phyloP scores from a whole-genome alignment of 2,329 filamentous ascomycete genomes.

The Ophiocordyceps polyrhachis-furcata region DNA sequence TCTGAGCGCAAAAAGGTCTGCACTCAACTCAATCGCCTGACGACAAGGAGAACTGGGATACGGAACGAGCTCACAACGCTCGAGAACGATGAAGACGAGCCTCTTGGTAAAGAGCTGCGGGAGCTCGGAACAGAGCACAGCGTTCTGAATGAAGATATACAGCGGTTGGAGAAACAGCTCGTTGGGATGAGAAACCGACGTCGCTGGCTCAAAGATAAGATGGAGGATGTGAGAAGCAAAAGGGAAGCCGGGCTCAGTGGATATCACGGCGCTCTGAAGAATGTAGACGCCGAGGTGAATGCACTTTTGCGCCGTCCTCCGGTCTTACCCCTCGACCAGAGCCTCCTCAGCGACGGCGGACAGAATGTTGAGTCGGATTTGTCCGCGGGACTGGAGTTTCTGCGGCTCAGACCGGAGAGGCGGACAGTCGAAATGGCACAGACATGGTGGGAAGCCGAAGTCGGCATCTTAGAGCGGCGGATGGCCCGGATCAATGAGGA shows the following conservation, averaged over 20 bases:
- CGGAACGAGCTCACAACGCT: constrained; percentile 32
- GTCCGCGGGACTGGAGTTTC: constrained; percentile 31
- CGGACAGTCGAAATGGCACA: constrained; percentile 52
- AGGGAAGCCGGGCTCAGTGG: constrained; percentile 55
- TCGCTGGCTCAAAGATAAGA: constrained; percentile 37
- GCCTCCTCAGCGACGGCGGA: constrained; percentile 15
- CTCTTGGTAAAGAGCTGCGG: constrained; percentile 41
- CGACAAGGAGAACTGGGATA: constrained; percentile 30
- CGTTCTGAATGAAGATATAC: constrained; percentile 42
- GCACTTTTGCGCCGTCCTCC: constrained; percentile 40
- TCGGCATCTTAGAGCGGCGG: constrained; percentile 33
- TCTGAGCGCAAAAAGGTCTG: constrained; percentile 37
- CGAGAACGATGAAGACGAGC: constrained; percentile 35
- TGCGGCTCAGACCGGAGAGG: constrained; percentile 41
- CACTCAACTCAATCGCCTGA: constrained; percentile 33
- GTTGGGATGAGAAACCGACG: constrained; percentile 40
- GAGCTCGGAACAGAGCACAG: constrained; percentile 36
- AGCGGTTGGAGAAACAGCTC: constrained; percentile 44
- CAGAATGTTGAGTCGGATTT: constrained; percentile 8
- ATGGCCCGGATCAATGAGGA: constrained; percentile 41
- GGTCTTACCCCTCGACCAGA: constrained; percentile 30
- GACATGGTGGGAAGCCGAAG: constrained; percentile 51
- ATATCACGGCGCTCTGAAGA: constrained; percentile 46
- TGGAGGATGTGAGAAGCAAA: constrained; percentile 43
- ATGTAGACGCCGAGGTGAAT: constrained; percentile 44